phyloP scores from a whole-genome alignment of 106 monocot genomes.

The Narthecium ossifragum region DNA sequence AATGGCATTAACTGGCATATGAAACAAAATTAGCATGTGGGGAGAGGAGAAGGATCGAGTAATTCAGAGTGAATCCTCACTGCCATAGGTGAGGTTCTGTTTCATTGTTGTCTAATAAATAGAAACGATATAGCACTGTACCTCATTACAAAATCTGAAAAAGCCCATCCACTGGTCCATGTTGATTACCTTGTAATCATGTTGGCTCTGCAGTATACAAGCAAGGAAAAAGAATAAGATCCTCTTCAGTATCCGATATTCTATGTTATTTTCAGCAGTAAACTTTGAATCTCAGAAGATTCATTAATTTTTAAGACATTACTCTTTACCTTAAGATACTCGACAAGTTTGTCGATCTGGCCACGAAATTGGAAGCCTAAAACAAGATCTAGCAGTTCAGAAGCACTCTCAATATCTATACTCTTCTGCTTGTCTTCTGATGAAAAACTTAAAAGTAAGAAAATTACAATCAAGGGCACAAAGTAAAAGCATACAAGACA shows the following conservation, averaged over 20 bases:
- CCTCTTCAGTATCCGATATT: too few species aligned
- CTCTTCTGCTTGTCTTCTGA: slow-evolving; percentile 91
- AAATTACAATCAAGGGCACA: not conserved
- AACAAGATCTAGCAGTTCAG: slow-evolving; percentile 68
- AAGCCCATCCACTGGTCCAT: slow-evolving; percentile 92
- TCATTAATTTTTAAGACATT: too few species aligned
- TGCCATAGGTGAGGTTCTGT: too few species aligned
- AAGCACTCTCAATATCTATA: slow-evolving; percentile 73
- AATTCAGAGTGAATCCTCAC: too few species aligned
- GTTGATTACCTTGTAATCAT: slow-evolving; percentile 93
- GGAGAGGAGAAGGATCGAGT: too few species aligned
- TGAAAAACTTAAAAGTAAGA: slow-evolving; percentile 6
- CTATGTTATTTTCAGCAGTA: too few species aligned
- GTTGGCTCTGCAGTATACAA: slow-evolving; percentile 45
- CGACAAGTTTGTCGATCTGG: slow-evolving; percentile 57
- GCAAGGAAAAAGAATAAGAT: not conserved
- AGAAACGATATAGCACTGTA: slow-evolving; percentile 8
- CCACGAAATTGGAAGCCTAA: slow-evolving; percentile 54
- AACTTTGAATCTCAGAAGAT: too few species aligned
- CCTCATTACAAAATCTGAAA: slow-evolving; percentile 88
- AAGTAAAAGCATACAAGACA: not conserved
- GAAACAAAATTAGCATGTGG: not conserved
- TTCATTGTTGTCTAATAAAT: not conserved
- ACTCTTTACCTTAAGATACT: slow-evolving; percentile 72
- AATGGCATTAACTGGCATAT: not conserved